Conservation (phyloP, 768 basidiomycete genomes). For the Candolleomyces efflorescens region DNA sequence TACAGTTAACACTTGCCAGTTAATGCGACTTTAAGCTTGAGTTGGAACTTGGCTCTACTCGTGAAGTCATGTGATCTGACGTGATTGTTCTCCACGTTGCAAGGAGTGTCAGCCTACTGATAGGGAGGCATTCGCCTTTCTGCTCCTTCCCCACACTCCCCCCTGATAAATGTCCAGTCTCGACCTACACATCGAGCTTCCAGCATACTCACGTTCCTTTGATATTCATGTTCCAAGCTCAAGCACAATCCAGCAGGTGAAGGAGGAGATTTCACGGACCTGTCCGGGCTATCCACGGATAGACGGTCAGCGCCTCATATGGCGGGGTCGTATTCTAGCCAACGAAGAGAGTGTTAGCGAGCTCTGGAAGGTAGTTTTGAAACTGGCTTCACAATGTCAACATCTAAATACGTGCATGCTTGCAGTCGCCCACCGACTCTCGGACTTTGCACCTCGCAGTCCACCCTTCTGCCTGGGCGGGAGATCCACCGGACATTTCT, state of each 20-base stretch:
- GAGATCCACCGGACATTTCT: constrained; percentile 40
- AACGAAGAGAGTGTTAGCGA: constrained; percentile 63
- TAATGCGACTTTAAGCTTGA: background rate
- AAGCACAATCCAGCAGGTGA: constrained; percentile 58
- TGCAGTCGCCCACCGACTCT: constrained; percentile 51
- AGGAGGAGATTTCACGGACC: constrained; percentile 54
- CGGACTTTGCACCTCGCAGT: constrained; percentile 72
- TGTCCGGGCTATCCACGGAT: constrained; percentile 64
- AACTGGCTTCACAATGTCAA: background rate
- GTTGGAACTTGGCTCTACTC: too few relatives aligned
- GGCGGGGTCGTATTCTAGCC: constrained; percentile 62
- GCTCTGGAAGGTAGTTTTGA: constrained; percentile 61
- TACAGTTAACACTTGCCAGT: background rate
- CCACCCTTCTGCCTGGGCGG: constrained; percentile 73
- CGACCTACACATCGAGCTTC: constrained; percentile 66
- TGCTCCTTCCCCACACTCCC: background rate
- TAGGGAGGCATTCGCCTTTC: background rate
- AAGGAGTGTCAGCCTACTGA: constrained; percentile 19
- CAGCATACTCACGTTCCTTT: constrained; percentile 70
- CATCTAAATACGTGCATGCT: constrained; percentile 9
- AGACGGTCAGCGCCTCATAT: constrained; percentile 75
- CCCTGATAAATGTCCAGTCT: constrained; percentile 33
- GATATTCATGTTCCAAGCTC: constrained; percentile 42
- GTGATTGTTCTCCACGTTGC: constrained; percentile 13
- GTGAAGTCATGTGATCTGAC: constrained; percentile 20